Conservation (phyloP, 352 stramenopile genomes). For the Phytophthora quininea region DNA sequence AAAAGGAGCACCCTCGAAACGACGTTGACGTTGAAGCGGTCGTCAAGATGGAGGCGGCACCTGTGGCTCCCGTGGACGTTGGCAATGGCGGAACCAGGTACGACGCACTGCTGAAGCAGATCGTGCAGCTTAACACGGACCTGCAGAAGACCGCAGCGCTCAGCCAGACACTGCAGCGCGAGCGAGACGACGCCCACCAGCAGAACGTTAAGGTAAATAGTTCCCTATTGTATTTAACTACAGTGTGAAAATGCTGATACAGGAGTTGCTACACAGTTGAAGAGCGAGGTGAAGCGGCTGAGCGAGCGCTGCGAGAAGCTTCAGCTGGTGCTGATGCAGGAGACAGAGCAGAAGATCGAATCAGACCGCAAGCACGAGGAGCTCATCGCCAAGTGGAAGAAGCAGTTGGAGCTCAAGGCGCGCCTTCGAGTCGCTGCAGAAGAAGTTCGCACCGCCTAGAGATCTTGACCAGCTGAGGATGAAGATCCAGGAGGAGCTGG, state of each 20-base stretch:
- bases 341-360: conserved; percentile 87
- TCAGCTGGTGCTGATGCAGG: conserved; percentile 77
- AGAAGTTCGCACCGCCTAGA: conserved; percentile 79
- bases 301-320: conserved; percentile 85
- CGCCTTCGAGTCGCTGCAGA: conserved; percentile 84
- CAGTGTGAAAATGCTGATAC: neutral
- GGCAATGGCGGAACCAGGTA: conserved; percentile 43
- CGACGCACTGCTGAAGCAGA: conserved; percentile 78
- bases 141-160: conserved; percentile 83
- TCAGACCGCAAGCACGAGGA: conserved; percentile 83
- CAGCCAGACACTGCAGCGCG: conserved; percentile 77
- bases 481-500: conserved; percentile 85
- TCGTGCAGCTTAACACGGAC: conserved; percentile 86
- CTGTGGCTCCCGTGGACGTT: conserved; percentile 6
- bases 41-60: conserved; percentile 19
- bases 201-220: conserved; percentile 61
- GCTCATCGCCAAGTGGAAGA: conserved; percentile 85
- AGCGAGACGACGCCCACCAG: conserved; percentile 71
- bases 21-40: conserved; percentile 33
- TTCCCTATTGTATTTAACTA: neutral
- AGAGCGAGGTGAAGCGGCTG: conserved; percentile 64
- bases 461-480: conserved; percentile 84
- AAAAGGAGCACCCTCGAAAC: too few relatives aligned
- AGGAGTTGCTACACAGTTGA: conserved; percentile 42
- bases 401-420: conserved; percentile 82